These are phyloP conservation scores for Metschnikowia chrysomelidarum DNA, from an alignment of 805 yeast species.

Conservation along the genomic window DNA sequence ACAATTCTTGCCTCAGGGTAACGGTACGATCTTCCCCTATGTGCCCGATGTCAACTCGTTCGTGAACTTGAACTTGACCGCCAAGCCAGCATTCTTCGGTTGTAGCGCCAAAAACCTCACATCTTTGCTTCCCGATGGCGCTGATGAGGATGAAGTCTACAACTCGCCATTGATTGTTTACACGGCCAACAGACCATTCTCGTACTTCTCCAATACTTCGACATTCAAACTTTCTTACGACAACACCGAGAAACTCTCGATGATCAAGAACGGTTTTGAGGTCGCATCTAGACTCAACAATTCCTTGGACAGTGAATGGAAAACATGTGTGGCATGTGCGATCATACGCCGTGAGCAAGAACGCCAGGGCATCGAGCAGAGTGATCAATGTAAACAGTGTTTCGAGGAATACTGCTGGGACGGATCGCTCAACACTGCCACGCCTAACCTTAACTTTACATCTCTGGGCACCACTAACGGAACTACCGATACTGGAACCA, in stretches of 20 bases:
- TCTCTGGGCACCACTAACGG: constrained; percentile 36
- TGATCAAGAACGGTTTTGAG: constrained; percentile 30
- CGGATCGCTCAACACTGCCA: constrained; percentile 34
- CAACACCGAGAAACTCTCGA: constrained; percentile 22
- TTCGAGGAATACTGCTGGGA: constrained; percentile 77
- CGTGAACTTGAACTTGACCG: constrained; percentile 21
- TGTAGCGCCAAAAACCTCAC: constrained; percentile 26
- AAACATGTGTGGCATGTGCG: constrained; percentile 80
- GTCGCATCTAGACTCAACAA: constrained; percentile 45
- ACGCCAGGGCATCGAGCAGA: constrained; percentile 55
- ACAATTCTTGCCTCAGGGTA: constrained; percentile 26
- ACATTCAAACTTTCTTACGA: constrained; percentile 28
- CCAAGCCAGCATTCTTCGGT: constrained; percentile 28
- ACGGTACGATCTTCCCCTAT: constrained; percentile 26
- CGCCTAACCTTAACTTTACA: constrained; percentile 37
- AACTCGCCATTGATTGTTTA: constrained; percentile 27
- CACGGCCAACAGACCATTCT: constrained; percentile 31
- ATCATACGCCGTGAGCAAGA: constrained; percentile 76
- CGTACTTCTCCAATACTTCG: constrained; percentile 27
- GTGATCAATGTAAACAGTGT: constrained; percentile 71
- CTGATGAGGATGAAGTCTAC: constrained; percentile 14
- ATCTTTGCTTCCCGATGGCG: constrained; percentile 18
- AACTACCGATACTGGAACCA: constrained; percentile 19
- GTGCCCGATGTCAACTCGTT: constrained; percentile 24
- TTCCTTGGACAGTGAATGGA: constrained; percentile 67